Conservation (phyloP, 2,329 filamentous ascomycete genomes). For the Scedosporium aurantiacum region DNA sequence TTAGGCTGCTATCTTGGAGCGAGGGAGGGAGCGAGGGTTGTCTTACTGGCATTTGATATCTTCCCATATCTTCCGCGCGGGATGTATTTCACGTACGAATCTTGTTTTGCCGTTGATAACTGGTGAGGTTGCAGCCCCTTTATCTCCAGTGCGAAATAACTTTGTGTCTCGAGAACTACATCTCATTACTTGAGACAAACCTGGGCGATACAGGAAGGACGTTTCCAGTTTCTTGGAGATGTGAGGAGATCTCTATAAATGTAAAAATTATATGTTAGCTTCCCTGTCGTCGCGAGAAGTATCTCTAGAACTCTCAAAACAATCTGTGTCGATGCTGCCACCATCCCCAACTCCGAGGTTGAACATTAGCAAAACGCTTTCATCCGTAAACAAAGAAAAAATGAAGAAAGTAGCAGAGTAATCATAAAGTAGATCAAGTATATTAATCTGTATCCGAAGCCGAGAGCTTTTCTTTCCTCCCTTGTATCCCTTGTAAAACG, state of each 20-base stretch:
- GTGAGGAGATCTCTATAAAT: background rate
- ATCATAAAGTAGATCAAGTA: no score
- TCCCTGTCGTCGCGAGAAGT: no score
- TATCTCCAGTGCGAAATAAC: background rate
- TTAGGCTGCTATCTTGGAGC: conserved; percentile 11
- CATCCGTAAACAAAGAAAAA: background rate
- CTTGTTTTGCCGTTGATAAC: background rate
- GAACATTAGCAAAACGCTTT: background rate
- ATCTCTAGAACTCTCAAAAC: no score
- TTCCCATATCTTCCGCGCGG: background rate
- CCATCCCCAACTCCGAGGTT: background rate
- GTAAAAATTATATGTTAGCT: background rate
- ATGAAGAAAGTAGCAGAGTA: background rate
- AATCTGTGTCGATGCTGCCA: background rate
- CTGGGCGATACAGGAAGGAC: no score
- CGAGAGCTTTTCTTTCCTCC: no score
- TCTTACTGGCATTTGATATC: conserved; percentile 15
- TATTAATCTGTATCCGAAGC: no score
- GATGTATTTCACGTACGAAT: background rate
- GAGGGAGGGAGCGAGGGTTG: conserved; percentile 9
- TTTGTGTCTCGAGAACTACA: background rate
- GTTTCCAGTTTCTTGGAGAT: background rate
- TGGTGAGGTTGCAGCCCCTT: background rate
- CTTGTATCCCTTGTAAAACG: no score
- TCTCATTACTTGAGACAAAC: background rate